Conservation (phyloP, 2,329 filamentous ascomycete species). For the Volutella citrinella region DNA sequence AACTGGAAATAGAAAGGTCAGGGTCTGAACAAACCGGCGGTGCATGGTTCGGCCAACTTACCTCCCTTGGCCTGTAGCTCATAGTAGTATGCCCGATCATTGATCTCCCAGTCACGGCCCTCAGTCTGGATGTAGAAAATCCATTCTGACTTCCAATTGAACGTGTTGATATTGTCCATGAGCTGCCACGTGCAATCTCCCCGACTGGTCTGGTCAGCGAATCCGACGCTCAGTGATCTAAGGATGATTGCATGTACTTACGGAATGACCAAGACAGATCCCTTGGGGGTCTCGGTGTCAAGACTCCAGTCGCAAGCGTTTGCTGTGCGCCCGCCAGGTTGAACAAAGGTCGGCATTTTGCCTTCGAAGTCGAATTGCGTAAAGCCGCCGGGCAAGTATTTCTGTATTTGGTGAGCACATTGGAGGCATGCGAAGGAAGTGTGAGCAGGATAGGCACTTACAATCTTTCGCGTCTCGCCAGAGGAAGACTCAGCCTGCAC, state of each 20-base stretch:
- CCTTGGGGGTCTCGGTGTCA: no score
- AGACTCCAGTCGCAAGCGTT: no score
- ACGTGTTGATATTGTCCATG: neutral
- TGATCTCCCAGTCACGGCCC: neutral
- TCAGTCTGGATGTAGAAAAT: constrained; percentile 1
- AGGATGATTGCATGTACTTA: no score
- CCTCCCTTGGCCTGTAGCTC: neutral
- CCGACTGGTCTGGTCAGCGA: no score
- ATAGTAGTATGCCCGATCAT: neutral
- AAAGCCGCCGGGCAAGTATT: neutral
- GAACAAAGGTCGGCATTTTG: neutral
- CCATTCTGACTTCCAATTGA: neutral
- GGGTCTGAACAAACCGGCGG: no score
- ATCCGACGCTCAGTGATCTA: no score
- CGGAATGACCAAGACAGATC: no score
- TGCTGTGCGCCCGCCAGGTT: neutral
- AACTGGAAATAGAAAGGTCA: no score
- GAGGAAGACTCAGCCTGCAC: constrained; percentile 5
- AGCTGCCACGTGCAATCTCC: neutral
- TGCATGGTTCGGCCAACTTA: no score
- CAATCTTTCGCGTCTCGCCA: constrained; percentile 6
- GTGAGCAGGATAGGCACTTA: neutral
- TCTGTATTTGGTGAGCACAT: no score
- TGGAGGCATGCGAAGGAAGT: no score
- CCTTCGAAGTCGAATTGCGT: constrained; percentile 3